Evolutionary conservation across 2,329 filamentous ascomycete species (phyloP), one percentile per base, ranked within the genome.

Genomic region (Aspergillus aculeatinus): DNA sequence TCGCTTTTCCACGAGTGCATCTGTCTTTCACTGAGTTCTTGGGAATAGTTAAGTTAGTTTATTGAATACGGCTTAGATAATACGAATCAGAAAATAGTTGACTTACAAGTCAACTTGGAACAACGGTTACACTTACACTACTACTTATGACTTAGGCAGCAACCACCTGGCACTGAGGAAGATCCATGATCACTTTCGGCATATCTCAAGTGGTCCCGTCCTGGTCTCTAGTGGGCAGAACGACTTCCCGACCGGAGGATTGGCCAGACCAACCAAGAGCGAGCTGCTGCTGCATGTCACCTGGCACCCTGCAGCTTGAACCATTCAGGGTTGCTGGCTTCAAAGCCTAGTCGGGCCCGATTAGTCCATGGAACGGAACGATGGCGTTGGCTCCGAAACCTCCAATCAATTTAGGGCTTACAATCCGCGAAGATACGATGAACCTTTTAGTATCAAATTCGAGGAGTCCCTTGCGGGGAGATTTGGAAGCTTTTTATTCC

Each of bases 401-500:
- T 42, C 39, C 39, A 42, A 42, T 42, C 39, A 42, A 7, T 6
- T 19, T 19, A 42, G 16, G 39, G 39, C 16, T 12, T 54, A 51
- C 33, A 31, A 6, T n/a, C 21, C 48, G 44, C 11, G 14, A 51
- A 11, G 27, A 19, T 21, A n/a, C 31, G 54, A 51, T 14, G 47
- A 19, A 5, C 12, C 47, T 7, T 35, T 7, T 55, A n/a, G n/a
- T n/a, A 6, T 48, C 53, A 55, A 47, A 55, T 55, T 44, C 16
- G 48, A 48, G 23, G 33, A 48, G 6, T 44, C 51, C 47, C 48
- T 59, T 27, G 25, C 44, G 23, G 33, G 55, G 33, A 48, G 58
- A 35, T 58, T 52, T 50, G 44, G 21, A 61, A 47, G 51, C 49
- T 42, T 42, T 42, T 42, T 42, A 42, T 42, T 42, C 16, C 39